Percentiles rank a stretch among this genome's conserved stretches.
These are phyloP conservation scores for Magnaporthiopsis rhizophila DNA, from an alignment of 2,329 filamentous ascomycete genomes.

Conservation along the genomic window DNA sequence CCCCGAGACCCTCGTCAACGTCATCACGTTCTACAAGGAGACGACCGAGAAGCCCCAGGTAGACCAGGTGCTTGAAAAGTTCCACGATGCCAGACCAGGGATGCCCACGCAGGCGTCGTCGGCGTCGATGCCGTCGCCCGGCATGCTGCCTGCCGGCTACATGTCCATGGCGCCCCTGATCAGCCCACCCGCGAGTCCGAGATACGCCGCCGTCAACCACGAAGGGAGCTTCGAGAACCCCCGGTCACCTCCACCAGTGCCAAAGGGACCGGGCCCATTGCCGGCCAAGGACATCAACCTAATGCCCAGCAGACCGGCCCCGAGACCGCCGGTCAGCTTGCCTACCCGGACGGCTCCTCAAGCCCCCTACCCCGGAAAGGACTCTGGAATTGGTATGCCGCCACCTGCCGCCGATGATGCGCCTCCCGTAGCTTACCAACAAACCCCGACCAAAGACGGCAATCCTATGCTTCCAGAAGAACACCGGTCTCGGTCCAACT, in stretches of 20 bases:
- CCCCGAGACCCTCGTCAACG: constrained; percentile 90
- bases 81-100: constrained; percentile 70
- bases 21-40: constrained; percentile 95
- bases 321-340: constrained; percentile 68
- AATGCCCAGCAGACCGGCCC: constrained; percentile 77
- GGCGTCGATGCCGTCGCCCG: constrained; percentile 38
- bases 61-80: constrained; percentile 91
- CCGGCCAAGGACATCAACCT: constrained; percentile 50
- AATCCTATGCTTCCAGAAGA: constrained; percentile 57
- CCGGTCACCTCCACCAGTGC: constrained; percentile 83
- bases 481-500: constrained; percentile 61
- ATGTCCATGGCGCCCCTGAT: constrained; percentile 54
- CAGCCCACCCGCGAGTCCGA: constrained; percentile 74
- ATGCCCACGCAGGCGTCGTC: constrained; percentile 32
- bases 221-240: constrained; percentile 97
- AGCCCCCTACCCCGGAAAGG: constrained; percentile 48
- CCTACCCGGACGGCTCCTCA: constrained; percentile 50
- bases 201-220: constrained; percentile 77
- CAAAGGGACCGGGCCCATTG: constrained; percentile 43
- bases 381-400: constrained; percentile 56
- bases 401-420: constrained; percentile 49
- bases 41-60: constrained; percentile 73
- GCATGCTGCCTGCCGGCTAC: constrained; percentile 47
- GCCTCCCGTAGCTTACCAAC: constrained; percentile 28
- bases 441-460: constrained; percentile 40